Evolutionary conservation across 2,329 filamentous ascomycete species (phyloP).

Genomic region (Grosmannia serpens): DNA sequence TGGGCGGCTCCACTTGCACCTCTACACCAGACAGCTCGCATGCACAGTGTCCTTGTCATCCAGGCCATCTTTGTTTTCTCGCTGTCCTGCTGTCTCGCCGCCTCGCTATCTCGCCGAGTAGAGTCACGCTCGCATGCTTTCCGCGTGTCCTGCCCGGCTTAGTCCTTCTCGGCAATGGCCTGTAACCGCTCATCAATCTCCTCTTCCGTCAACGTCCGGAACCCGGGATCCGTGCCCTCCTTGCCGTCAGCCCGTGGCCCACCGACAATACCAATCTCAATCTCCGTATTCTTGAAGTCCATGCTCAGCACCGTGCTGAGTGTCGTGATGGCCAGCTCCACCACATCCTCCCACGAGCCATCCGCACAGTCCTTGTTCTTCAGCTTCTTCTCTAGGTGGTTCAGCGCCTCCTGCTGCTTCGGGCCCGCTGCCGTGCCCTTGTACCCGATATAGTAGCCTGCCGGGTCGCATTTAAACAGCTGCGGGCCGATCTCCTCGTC

Average conservation of each 20-base stretch:
- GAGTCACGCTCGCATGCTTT: too few species aligned
- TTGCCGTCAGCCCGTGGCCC: conserved; percentile 72
- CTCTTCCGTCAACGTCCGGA: conserved; percentile 86
- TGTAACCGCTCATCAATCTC: conserved; percentile 98
- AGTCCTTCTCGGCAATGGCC: conserved; percentile 98
- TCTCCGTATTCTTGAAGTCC: conserved; percentile 98
- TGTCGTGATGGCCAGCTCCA: conserved; percentile 90
- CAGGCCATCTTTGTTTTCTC: not conserved
- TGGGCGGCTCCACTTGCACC: not conserved
- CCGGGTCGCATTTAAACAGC: conserved; percentile 96
- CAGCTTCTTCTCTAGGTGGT: conserved; percentile 98
- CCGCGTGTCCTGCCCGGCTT: not conserved
- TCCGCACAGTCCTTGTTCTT: conserved; percentile 96
- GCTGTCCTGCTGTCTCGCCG: not conserved
- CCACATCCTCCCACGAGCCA: conserved; percentile 92
- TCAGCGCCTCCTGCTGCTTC: conserved; percentile 97
- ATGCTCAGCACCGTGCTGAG: conserved; percentile 94
- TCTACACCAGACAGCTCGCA: too few species aligned
- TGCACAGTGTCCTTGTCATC: too few species aligned
- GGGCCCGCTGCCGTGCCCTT: conserved; percentile 95
- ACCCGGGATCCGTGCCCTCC: conserved; percentile 67
- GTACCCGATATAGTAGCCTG: conserved; percentile 96
- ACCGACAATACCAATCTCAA: conserved; percentile 95
- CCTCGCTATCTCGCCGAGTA: not conserved
- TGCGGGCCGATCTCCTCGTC: conserved; percentile 88